phyloP scores from a whole-genome alignment of 805 yeast species.

The fission yeast (Schizosaccharomyces pombe) region ASM294v3 CU329670.1:3916001-3916500 shows the following conservation, averaged over 20 bases:
- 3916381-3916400: conserved; percentile 60
- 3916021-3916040: conserved; percentile 3
- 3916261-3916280: conserved; percentile 24
- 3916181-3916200: conserved; percentile 28
- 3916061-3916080: neutral
- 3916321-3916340: conserved; percentile 12
- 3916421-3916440: conserved; percentile 32
- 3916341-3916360: conserved; percentile 32
- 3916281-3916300: conserved; percentile 30
- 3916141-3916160: conserved; percentile 24
- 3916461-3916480: conserved; percentile 7
- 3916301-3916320: neutral
- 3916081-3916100: neutral
- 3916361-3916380: conserved; percentile 57
- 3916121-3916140: conserved; percentile 9
- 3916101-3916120: conserved; percentile 5
- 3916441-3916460: conserved; percentile 39
- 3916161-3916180: conserved; percentile 33
- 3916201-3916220: conserved; percentile 16
- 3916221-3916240: conserved; percentile 15
- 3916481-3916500: conserved; percentile 7
- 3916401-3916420: conserved; percentile 25
- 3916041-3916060: neutral
- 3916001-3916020: neutral
- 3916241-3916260: conserved; percentile 16